phyloP scores from a whole-genome alignment of 495 filamentous ascomycete genomes.

The Aspergillus steynii region DNA sequence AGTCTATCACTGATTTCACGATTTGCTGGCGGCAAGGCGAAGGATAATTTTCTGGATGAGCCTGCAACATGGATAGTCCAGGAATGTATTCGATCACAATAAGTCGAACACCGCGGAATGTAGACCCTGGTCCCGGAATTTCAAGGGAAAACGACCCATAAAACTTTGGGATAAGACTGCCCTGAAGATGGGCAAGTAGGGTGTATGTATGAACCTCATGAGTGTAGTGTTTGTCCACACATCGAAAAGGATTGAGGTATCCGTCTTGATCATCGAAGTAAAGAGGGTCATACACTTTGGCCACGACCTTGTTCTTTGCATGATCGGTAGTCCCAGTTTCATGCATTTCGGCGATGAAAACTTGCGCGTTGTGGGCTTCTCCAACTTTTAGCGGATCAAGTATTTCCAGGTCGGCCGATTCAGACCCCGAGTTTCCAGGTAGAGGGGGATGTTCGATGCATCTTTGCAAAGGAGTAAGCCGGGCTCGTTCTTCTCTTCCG shows the following conservation, averaged over 20 bases:
- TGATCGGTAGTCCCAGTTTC: background rate
- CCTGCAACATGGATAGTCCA: constrained; percentile 6
- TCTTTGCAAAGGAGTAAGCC: background rate
- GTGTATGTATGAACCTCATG: constrained; percentile 15
- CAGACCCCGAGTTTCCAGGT: background rate
- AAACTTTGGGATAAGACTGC: constrained; percentile 9
- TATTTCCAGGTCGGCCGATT: constrained; percentile 2
- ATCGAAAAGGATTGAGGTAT: constrained; percentile 10
- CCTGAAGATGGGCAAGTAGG: constrained; percentile 13
- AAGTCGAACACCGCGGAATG: constrained; percentile 14
- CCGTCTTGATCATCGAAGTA: constrained; percentile 15
- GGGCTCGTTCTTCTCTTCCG: background rate
- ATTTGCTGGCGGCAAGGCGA: constrained; percentile 8
- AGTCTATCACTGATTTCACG: constrained; percentile 16
- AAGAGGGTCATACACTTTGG: constrained; percentile 21
- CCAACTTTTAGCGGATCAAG: constrained; percentile 5
- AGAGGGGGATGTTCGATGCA: constrained; percentile 13
- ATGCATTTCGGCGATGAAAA: constrained; percentile 3
- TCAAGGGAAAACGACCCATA: constrained; percentile 17
- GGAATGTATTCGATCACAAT: constrained; percentile 19
- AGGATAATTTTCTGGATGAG: constrained; percentile 1
- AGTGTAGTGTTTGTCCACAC: constrained; percentile 16
- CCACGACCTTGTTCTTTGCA: constrained; percentile 9
- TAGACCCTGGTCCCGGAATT: constrained; percentile 2
- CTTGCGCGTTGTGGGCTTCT: constrained; percentile 9